Percentiles rank a stretch among this genome's conserved stretches.
Conservation (phyloP, 192 early-diverging fungal species). For the Dissophora ornata region DNA sequence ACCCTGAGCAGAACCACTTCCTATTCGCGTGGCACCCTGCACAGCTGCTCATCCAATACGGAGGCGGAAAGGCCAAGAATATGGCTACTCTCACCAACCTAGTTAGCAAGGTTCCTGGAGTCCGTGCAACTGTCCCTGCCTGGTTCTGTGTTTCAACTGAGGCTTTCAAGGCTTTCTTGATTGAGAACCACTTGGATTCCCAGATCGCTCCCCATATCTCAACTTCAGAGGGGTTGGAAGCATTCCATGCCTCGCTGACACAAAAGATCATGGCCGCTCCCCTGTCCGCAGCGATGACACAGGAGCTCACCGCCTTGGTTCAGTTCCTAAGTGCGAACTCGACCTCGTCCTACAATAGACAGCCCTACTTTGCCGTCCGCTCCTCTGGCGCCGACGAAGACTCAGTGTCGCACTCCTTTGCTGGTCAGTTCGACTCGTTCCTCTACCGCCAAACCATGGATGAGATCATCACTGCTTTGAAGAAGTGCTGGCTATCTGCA, state of each 20-base stretch:
- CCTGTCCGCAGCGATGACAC: slow-evolving; percentile 18
- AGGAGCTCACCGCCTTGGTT: slow-evolving; percentile 34
- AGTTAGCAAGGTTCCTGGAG: slow-evolving; percentile 29
- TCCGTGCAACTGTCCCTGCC: slow-evolving; percentile 41
- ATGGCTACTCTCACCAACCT: slow-evolving; percentile 50
- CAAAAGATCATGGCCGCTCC: slow-evolving; percentile 41
- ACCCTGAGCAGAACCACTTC: slow-evolving; percentile 42
- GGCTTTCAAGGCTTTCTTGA: slow-evolving; percentile 46
- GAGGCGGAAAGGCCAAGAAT: slow-evolving; percentile 53
- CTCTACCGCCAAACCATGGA: slow-evolving; percentile 58
- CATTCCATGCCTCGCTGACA: slow-evolving; percentile 37
- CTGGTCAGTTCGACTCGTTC: slow-evolving; percentile 67
- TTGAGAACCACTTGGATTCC: slow-evolving; percentile 35
- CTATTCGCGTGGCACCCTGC: slow-evolving; percentile 40
- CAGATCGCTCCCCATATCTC: slow-evolving; percentile 38
- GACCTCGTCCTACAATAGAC: neutral
- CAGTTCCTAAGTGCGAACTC: slow-evolving; percentile 21
- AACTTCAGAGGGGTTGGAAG: slow-evolving; percentile 35
- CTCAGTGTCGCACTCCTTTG: slow-evolving; percentile 61
- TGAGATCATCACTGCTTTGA: slow-evolving; percentile 52
- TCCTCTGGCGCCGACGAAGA: slow-evolving; percentile 65
- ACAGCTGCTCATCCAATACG: slow-evolving; percentile 22
- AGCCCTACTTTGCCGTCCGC: slow-evolving; percentile 55
- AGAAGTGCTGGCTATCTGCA: slow-evolving; percentile 60
- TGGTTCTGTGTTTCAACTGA: slow-evolving; percentile 54